A percentile compares a stretch with the other conserved stretches of the same genome.
Evolutionary conservation across 495 filamentous ascomycete species (phyloP).

Genomic region (Parmelia sp.): DNA sequence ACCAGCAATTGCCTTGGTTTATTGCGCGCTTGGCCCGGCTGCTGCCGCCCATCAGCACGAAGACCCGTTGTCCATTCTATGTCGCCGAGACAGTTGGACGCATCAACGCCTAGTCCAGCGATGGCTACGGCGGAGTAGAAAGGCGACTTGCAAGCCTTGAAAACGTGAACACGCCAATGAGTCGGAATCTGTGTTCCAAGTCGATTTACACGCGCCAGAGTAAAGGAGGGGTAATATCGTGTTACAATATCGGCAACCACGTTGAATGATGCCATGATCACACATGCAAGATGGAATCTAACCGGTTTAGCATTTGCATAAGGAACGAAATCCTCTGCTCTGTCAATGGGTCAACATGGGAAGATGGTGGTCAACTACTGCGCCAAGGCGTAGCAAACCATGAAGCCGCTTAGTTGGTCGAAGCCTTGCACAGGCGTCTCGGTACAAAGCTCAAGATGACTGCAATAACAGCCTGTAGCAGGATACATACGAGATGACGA

Average conservation of each 20-base stretch:
- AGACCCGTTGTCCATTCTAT: no score
- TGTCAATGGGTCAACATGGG: slow-evolving; percentile 32
- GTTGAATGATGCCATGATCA: slow-evolving; percentile 10
- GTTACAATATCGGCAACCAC: slow-evolving; percentile 15
- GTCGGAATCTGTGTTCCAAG: slow-evolving; percentile 22
- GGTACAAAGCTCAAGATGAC: slow-evolving; percentile 18
- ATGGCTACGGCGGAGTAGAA: background rate
- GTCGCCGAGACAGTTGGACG: no score
- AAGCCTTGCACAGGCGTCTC: slow-evolving; percentile 17
- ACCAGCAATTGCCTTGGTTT: no score
- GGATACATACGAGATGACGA: slow-evolving; percentile 13
- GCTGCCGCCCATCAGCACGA: no score
- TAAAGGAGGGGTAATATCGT: slow-evolving; percentile 17
- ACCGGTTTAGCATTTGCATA: slow-evolving; percentile 13
- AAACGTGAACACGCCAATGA: slow-evolving; percentile 29
- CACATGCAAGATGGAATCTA: background rate
- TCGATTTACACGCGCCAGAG: slow-evolving; percentile 24
- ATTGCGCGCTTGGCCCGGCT: no score
- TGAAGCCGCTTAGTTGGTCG: slow-evolving; percentile 23
- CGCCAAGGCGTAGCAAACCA: slow-evolving; percentile 30
- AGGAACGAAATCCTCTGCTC: slow-evolving; percentile 8
- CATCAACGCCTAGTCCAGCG: no score
- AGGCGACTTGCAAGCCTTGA: slow-evolving; percentile 26
- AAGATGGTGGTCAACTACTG: slow-evolving; percentile 33
- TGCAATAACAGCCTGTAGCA: slow-evolving; percentile 11